Conservation (phyloP, 352 stramenopile species). For the Albugo laibachii region DNA sequence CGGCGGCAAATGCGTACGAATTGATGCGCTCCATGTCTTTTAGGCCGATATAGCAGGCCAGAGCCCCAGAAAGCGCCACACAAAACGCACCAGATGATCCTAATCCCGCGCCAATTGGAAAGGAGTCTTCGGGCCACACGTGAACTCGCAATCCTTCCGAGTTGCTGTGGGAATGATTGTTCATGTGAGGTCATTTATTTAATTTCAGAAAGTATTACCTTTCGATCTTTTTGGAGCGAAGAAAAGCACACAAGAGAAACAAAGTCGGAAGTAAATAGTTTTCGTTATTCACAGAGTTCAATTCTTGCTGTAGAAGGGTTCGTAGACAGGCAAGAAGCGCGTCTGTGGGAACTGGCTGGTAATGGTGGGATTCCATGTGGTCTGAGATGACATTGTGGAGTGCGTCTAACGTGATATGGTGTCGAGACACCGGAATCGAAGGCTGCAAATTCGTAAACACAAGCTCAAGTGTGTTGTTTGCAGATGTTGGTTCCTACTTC, state of each 20-base stretch:
- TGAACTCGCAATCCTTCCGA: slow-evolving; percentile 19
- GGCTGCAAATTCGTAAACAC: no score
- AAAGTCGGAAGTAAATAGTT: slow-evolving; percentile 19
- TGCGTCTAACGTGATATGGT: no score
- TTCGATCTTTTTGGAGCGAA: slow-evolving; percentile 18
- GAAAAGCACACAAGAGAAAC: slow-evolving; percentile 35
- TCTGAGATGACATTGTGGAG: no score
- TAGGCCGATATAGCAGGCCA: background rate
- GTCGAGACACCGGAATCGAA: no score
- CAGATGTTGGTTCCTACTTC: no score
- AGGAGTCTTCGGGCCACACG: slow-evolving; percentile 17
- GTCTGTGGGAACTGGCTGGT: no score
- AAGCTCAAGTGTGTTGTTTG: no score
- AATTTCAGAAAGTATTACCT: background rate
- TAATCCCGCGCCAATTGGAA: slow-evolving; percentile 79
- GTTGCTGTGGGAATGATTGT: no score
- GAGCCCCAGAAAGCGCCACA: slow-evolving; percentile 55
- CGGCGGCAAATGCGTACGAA: slow-evolving; percentile 63
- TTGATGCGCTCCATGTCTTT: slow-evolving; percentile 36
- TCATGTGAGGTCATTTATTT: background rate
- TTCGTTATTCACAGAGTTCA: no score
- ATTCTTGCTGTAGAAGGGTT: no score
- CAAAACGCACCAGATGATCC: slow-evolving; percentile 82
- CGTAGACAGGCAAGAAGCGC: no score
- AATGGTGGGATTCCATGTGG: no score